A percentile compares a stretch with the other conserved stretches of the same genome.
These are phyloP conservation scores for Brassica carinata DNA, from an alignment of 345 rosid species.

Conservation along the genomic window DNA sequence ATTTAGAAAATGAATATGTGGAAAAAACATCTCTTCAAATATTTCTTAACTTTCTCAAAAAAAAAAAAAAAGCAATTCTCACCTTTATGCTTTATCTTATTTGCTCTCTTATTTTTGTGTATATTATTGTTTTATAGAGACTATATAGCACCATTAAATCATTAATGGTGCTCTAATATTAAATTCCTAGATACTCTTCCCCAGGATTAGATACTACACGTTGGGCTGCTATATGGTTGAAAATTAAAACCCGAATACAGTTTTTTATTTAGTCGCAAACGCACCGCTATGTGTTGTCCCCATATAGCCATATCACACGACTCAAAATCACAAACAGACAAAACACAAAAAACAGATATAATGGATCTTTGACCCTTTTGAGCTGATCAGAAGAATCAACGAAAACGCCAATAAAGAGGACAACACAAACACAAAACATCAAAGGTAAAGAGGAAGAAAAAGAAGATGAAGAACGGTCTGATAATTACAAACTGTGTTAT, in stretches of 20 bases:
- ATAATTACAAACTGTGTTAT: conserved; percentile 46
- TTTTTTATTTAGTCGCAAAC: conserved; percentile 2
- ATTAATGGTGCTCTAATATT: too few species aligned
- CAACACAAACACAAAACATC: not conserved
- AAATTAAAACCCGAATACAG: not conserved
- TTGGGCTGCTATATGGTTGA: not conserved
- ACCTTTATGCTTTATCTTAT: too few species aligned
- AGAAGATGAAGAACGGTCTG: conserved; percentile 29
- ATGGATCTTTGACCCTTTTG: conserved; percentile 8
- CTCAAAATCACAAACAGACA: conserved; percentile 22
- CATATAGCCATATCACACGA: conserved; percentile 6
- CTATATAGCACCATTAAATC: too few species aligned
- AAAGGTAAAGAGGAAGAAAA: conserved; percentile 2
- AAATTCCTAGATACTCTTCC: too few species aligned
- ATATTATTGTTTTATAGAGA: too few species aligned
- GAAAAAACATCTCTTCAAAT: too few species aligned
- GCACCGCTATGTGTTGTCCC: conserved; percentile 1
- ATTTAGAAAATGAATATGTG: too few species aligned
- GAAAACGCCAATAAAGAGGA: not conserved
- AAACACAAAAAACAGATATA: not conserved
- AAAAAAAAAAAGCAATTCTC: too few species aligned
- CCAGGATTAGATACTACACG: not conserved
- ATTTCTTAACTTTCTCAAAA: too few species aligned
- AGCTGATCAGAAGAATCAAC: not conserved
- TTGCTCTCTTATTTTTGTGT: too few species aligned